A percentile compares a stretch with the other conserved stretches of the same genome.
These are phyloP conservation scores for Wallacemonas sp. DNA, from an alignment of 208 protist species.

Conservation along the genomic window DNA sequence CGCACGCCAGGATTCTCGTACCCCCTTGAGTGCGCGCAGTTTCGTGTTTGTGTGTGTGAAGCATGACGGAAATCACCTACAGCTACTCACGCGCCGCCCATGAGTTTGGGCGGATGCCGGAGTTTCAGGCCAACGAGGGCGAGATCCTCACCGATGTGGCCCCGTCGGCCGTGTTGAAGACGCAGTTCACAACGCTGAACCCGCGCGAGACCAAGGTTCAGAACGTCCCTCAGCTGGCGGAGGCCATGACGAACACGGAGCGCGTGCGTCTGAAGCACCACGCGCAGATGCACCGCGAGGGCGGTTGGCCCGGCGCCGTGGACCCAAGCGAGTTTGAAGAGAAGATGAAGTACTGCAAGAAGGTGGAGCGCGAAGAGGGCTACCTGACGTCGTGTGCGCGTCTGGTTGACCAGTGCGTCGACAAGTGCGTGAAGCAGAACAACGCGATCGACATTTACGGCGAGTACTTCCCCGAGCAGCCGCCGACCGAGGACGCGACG, in stretches of 20 bases:
- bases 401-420: constrained; percentile 86
- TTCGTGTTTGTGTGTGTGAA: not conserved
- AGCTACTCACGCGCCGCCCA: constrained; percentile 90
- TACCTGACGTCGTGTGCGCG: constrained; percentile 91
- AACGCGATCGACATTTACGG: constrained; percentile 98
- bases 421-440: constrained; percentile 96
- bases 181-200: constrained; percentile 80
- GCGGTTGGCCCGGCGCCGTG: constrained; percentile 97
- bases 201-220: constrained; percentile 90
- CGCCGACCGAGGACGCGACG: constrained; percentile 74
- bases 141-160: constrained; percentile 91
- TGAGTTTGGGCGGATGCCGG: constrained; percentile 92
- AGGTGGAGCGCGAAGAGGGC: constrained; percentile 95
- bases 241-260: constrained; percentile 95
- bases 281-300: constrained; percentile 95
- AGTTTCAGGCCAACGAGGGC: constrained; percentile 93
- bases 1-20: not conserved
- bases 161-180: constrained; percentile 70
- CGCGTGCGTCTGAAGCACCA: constrained; percentile 87
- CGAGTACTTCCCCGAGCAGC: constrained; percentile 92
- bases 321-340: constrained; percentile 95
- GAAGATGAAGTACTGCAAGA: constrained; percentile 97
- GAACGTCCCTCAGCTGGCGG: constrained; percentile 92
- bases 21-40: not conserved
- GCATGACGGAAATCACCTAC: constrained; percentile 93